A percentile compares a stretch with the other conserved stretches of the same genome.
phyloP scores from a whole-genome alignment of 129 eudicot species.

The Tanacetum coccineum region DNA sequence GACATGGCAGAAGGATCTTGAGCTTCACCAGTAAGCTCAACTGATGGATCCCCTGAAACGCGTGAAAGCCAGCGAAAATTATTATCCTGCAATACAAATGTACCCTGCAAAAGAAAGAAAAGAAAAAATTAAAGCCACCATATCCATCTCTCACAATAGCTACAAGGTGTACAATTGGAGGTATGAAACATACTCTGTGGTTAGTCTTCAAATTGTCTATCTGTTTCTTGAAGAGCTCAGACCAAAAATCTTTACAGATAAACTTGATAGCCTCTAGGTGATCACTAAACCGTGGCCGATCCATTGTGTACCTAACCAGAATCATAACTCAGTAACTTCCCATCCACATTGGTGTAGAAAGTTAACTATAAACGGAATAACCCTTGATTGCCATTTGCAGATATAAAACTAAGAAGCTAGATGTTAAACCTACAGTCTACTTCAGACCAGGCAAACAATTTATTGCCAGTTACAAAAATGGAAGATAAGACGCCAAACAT shows the following conservation, averaged over 20 bases:
- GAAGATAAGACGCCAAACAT: background rate
- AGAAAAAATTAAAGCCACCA: background rate
- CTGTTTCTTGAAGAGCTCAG: constrained; percentile 91
- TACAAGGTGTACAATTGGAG: background rate
- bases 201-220: constrained; percentile 90
- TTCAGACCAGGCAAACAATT: background rate
- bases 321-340: background rate
- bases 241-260: constrained; percentile 92
- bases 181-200: constrained; percentile 32
- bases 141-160: background rate
- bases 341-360: too few relatives aligned
- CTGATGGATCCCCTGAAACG: constrained; percentile 54
- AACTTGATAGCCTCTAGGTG: constrained; percentile 93
- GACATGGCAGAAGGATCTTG: constrained; percentile 44
- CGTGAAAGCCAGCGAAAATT: constrained; percentile 77
- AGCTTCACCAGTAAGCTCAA: constrained; percentile 29
- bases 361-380: background rate
- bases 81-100: constrained; percentile 91
- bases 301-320: constrained; percentile 72
- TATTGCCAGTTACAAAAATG: background rate
- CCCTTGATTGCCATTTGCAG: background rate
- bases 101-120: constrained; percentile 50
- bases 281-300: constrained; percentile 82
- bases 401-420: background rate
- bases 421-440: background rate